Percentiles rank a stretch among this genome's conserved stretches.
Conservation (phyloP, 768 basidiomycete species). For the Tricholoma bakamatsutake region DNA sequence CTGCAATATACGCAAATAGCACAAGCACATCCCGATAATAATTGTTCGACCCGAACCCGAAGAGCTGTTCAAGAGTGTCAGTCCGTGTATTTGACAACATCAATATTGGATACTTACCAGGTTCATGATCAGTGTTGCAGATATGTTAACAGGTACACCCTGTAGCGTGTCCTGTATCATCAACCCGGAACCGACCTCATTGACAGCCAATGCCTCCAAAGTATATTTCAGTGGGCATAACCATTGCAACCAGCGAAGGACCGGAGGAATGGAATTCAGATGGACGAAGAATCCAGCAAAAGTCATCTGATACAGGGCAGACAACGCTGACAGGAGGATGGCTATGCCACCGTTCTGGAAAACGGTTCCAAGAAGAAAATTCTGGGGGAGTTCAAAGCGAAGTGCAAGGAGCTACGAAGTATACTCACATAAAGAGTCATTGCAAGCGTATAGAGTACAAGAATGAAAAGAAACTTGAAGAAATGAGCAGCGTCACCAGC, state of each 20-base stretch:
- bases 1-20: constrained; percentile 79
- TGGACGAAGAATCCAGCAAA: constrained; percentile 94
- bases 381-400: constrained; percentile 35
- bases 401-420: not conserved
- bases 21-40: constrained; percentile 91
- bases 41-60: constrained; percentile 76
- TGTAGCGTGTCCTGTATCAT: constrained; percentile 74
- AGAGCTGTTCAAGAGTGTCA: constrained; percentile 44
- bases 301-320: constrained; percentile 78
- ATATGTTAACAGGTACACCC: constrained; percentile 79
- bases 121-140: constrained; percentile 82
- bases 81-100: not conserved
- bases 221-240: constrained; percentile 77
- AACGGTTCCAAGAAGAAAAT: constrained; percentile 82
- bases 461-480: constrained; percentile 96
- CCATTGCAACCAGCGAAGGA: constrained; percentile 93
- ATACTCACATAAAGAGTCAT: constrained; percentile 80
- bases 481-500: constrained; percentile 71
- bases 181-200: constrained; percentile 87
- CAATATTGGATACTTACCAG: constrained; percentile 41
- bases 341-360: constrained; percentile 88
- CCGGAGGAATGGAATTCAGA: constrained; percentile 76
- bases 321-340: constrained; percentile 77
- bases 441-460: constrained; percentile 75
- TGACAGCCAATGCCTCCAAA: constrained; percentile 84